Evolutionary conservation across 1,284 basidiomycete genomes (phyloP), one percentile per base, ranked within the genome.

Genomic region (Boletellus sp.): DNA sequence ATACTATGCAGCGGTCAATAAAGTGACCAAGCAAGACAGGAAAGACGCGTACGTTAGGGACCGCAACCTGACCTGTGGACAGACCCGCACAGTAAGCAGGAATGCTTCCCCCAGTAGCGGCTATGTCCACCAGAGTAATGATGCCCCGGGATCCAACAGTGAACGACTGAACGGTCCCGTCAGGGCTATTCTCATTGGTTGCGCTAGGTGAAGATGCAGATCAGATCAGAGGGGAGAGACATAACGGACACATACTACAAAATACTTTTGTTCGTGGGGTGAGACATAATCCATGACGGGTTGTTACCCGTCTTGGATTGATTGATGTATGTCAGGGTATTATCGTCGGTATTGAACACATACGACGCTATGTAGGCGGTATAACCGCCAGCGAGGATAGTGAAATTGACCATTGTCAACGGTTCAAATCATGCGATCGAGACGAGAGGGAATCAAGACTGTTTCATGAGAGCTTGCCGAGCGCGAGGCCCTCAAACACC

Each of bases 101-200:
- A 19, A 61, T 58, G 49, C 69, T 68, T 8, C 85, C 85, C 10
- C 73, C 78, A 2, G 83, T 79, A 42, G 63, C 58, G 39, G 77
- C 65, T 6, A 76, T 78, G 47, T 79, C 74, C 5, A 81, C 61
- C 0, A 79, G 68, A n/a, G 59, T 58, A 19, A 86, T 57, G 1
- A 64, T 59, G 15, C 81, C 83, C n/a, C 74, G 56, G 1, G 62
- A 30, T 8, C 71, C 68, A 38, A 86, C 72, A 8, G 57, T 62
- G 68, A 82, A 87, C 0, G 82, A 82, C 58, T 87, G 82, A 5
- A 87, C 60, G 7, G 70, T 74, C 1, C 82, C 82, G 1, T 78
- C 75, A 0, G 57, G 47, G 1, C 61, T 16, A 18, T 77, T 66
- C 61, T 85, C 79, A 58, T 87, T 86, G 11, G 73, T 70, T 15